Evolutionary conservation across 78 protist species (phyloP).

Genomic region (Tieghemostelium lacteum): DNA sequence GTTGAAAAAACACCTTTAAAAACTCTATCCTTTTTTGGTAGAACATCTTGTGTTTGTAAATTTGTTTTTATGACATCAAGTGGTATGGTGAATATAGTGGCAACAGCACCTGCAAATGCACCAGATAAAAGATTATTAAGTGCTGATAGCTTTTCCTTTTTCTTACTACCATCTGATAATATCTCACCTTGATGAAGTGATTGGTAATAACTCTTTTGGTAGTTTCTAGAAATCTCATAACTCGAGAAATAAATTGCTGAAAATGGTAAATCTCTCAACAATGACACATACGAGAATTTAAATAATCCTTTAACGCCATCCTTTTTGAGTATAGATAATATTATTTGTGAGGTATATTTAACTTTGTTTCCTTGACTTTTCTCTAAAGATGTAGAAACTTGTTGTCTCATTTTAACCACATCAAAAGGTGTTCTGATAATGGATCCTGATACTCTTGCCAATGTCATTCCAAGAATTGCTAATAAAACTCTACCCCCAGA

Average conservation of each 20-base stretch:
- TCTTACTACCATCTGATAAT: neutral
- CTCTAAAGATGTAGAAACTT: slow-evolving; percentile 3
- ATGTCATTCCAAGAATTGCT: slow-evolving; percentile 34
- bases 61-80: slow-evolving; percentile 63
- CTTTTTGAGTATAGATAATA: neutral
- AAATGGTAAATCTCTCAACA: slow-evolving; percentile 60
- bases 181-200: neutral
- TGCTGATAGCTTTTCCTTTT: slow-evolving; percentile 1
- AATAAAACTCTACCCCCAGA: neutral
- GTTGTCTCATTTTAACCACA: slow-evolving; percentile 29
- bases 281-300: slow-evolving; percentile 37
- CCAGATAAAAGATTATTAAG: slow-evolving; percentile 29
- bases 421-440: slow-evolving; percentile 69
- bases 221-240: slow-evolving; percentile 21
- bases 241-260: slow-evolving; percentile 23
- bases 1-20: slow-evolving; percentile 29
- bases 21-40: slow-evolving; percentile 22
- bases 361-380: neutral
- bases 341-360: neutral
- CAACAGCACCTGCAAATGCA: slow-evolving; percentile 31
- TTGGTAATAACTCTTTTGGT: neutral
- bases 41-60: slow-evolving; percentile 41
- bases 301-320: slow-evolving; percentile 38
- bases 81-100: slow-evolving; percentile 54
- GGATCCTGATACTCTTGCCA: slow-evolving; percentile 28